phyloP scores from a whole-genome alignment of 306 rosid genomes.

The Cicer judaicum region DNA sequence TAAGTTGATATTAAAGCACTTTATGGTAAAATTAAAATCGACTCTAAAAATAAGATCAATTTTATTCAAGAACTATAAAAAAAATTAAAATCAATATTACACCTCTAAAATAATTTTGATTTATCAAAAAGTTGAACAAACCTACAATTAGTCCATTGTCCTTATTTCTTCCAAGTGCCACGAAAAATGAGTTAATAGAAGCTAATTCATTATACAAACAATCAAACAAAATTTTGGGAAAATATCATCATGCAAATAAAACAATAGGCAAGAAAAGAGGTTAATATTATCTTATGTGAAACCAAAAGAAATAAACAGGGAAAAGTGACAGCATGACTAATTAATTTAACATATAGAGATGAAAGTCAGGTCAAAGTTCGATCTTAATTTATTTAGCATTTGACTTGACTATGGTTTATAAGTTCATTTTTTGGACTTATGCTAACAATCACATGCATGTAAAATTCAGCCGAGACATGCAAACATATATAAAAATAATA shows the following conservation, averaged over 20 bases:
- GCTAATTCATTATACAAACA: neutral
- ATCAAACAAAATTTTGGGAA: neutral
- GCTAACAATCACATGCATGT: neutral
- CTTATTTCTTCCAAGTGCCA: neutral
- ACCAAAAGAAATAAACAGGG: neutral
- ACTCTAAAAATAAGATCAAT: too few species aligned
- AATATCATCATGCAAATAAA: slow-evolving; percentile 30
- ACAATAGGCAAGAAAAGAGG: slow-evolving; percentile 7
- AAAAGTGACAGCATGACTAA: slow-evolving; percentile 17
- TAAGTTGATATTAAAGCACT: neutral
- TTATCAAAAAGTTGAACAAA: too few species aligned
- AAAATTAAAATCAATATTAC: too few species aligned
- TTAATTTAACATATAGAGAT: too few species aligned
- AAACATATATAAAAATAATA: neutral
- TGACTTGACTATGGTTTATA: slow-evolving; percentile 35
- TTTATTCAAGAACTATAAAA: too few species aligned
- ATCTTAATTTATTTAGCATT: slow-evolving; percentile 37
- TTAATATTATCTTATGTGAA: slow-evolving; percentile 36
- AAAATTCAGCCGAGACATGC: neutral
- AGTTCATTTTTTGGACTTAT: slow-evolving; percentile 20
- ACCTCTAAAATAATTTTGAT: too few species aligned
- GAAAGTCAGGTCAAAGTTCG: slow-evolving; percentile 45
- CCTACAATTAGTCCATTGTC: too few species aligned
- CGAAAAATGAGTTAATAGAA: neutral
- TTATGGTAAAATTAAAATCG: neutral